phyloP scores from a whole-genome alignment of 2,329 filamentous ascomycete genomes.

The Madurella fahalii region DNA sequence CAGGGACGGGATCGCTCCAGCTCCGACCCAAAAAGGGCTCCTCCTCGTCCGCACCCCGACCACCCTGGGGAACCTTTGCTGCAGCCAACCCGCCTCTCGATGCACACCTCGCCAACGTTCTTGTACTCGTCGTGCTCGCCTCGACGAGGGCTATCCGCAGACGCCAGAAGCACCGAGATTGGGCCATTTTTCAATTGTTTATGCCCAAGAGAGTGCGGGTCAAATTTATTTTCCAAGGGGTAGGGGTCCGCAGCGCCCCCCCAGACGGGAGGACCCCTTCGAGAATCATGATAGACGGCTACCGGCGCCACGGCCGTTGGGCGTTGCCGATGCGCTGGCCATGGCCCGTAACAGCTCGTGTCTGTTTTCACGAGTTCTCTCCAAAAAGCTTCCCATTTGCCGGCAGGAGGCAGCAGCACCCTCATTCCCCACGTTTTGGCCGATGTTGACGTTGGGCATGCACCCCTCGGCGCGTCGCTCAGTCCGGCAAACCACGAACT shows the following conservation, averaged over 20 bases:
- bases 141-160: slow-evolving; percentile 35
- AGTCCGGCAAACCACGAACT: slow-evolving; percentile 1
- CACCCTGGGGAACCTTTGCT: slow-evolving; percentile 34
- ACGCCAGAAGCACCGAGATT: slow-evolving; percentile 32
- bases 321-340: background rate
- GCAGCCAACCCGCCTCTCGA: slow-evolving; percentile 30
- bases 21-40: slow-evolving; percentile 26
- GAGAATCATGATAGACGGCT: slow-evolving; percentile 15
- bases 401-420: background rate
- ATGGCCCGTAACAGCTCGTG: background rate
- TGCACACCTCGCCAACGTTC: slow-evolving; percentile 46
- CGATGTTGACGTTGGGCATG: slow-evolving; percentile 8
- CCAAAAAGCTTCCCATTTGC: too few species aligned
- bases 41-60: slow-evolving; percentile 30
- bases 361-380: background rate
- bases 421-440: background rate
- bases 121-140: slow-evolving; percentile 63
- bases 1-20: slow-evolving; percentile 24
- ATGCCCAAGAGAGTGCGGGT: slow-evolving; percentile 9
- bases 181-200: slow-evolving; percentile 19
- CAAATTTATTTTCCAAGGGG: slow-evolving; percentile 23
- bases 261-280: slow-evolving; percentile 19
- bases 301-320: slow-evolving; percentile 9
- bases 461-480: slow-evolving; percentile 1
- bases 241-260: slow-evolving; percentile 25